Evolutionary conservation across 2,329 filamentous ascomycete species (phyloP).

Genomic region (Nemania sp.): DNA sequence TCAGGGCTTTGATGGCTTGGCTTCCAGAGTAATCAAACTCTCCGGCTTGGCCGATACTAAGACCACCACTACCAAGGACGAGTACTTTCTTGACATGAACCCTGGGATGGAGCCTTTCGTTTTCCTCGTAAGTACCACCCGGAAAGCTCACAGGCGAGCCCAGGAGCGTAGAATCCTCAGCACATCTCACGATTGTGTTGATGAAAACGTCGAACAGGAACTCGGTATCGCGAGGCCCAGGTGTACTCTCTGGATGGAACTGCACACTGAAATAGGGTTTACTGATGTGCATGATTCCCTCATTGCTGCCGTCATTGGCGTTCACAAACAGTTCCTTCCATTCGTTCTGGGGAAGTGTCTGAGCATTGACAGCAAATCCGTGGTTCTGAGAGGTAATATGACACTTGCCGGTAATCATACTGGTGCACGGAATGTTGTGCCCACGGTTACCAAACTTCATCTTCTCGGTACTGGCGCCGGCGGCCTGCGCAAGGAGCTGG

Average conservation of each 20-base stretch:
- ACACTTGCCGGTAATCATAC: constrained; percentile 93
- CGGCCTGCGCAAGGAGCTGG: constrained; percentile 88
- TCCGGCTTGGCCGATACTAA: constrained; percentile 97
- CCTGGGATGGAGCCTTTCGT: constrained; percentile 78
- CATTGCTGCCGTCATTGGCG: constrained; percentile 97
- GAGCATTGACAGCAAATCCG: constrained; percentile 90
- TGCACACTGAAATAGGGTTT: constrained; percentile 99
- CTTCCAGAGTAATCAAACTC: constrained; percentile 99
- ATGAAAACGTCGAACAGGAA: constrained; percentile 98
- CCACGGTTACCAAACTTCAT: constrained; percentile 99
- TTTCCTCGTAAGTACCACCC: constrained; percentile 83
- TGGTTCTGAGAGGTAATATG: constrained; percentile 99
- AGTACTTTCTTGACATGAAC: constrained; percentile 94
- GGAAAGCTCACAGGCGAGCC: constrained; percentile 84
- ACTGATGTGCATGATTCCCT: constrained; percentile 89
- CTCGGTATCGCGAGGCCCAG: constrained; percentile 94
- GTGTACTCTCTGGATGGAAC: constrained; percentile 97
- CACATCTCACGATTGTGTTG: constrained; percentile 79
- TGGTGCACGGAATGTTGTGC: constrained; percentile 98
- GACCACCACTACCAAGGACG: constrained; percentile 91
- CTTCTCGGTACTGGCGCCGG: constrained; percentile 87
- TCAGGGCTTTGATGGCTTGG: constrained; percentile 97
- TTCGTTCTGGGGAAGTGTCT: constrained; percentile 73
- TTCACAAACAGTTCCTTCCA: constrained; percentile 98
- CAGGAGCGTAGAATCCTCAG: constrained; percentile 75